Evolutionary conservation across 768 basidiomycete genomes (phyloP).

Genomic region (Psilocybe cyanescens): DNA sequence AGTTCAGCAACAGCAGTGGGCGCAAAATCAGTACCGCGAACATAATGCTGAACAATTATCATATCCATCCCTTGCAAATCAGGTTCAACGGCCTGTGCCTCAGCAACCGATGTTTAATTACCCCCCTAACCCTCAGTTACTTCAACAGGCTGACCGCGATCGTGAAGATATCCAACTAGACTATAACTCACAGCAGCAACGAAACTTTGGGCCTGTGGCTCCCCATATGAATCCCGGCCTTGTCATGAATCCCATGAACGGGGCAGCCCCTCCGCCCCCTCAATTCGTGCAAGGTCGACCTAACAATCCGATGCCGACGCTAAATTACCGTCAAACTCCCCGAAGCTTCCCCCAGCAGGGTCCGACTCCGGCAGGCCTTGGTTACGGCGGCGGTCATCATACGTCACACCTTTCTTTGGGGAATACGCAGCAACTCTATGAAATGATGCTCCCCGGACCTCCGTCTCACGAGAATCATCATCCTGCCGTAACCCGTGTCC

Average conservation of each 20-base stretch:
- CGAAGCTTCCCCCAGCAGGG: conserved; percentile 62
- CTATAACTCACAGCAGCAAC: conserved; percentile 56
- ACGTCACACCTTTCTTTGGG: conserved; percentile 73
- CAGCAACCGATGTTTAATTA: conserved; percentile 55
- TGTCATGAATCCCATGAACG: conserved; percentile 20
- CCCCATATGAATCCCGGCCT: conserved; percentile 30
- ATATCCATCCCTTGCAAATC: conserved; percentile 71
- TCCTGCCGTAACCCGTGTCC: conserved; percentile 73
- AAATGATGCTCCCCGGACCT: conserved; percentile 73
- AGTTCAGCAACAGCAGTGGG: conserved; percentile 50
- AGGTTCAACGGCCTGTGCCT: conserved; percentile 57
- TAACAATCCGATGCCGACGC: conserved; percentile 45
- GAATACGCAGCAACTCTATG: conserved; percentile 78
- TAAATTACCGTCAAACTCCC: conserved; percentile 65
- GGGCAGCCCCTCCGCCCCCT: conserved; percentile 40
- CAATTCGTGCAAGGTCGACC: conserved; percentile 57
- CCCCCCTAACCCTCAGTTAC: conserved; percentile 41
- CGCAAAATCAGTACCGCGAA: conserved; percentile 54
- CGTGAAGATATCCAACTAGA: conserved; percentile 57
- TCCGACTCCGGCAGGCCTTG: conserved; percentile 56
- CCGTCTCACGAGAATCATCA: conserved; percentile 53
- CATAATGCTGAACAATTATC: conserved; percentile 48
- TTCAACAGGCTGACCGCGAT: conserved; percentile 29
- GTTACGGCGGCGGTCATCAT: conserved; percentile 55
- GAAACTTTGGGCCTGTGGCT: conserved; percentile 53